A percentile compares a stretch with the other conserved stretches of the same genome.
Conservation (phyloP, 2,329 filamentous ascomycete genomes). For the Bipolaris gigantea region DNA sequence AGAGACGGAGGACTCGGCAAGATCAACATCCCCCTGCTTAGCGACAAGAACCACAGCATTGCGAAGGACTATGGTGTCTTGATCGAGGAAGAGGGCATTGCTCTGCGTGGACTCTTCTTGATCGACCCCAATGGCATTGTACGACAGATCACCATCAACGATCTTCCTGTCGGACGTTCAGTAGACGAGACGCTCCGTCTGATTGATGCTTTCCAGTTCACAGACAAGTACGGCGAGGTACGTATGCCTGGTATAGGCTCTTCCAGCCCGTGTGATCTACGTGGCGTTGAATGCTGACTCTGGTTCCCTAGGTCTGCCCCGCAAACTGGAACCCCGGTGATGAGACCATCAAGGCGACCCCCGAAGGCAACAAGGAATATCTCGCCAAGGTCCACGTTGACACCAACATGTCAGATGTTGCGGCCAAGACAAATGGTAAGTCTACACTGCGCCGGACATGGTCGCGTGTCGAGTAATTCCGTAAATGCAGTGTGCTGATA, state of each 20-base stretch:
- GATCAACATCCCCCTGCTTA: slow-evolving; percentile 63
- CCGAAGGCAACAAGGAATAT: slow-evolving; percentile 46
- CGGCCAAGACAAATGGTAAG: slow-evolving; percentile 35
- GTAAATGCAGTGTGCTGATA: slow-evolving; percentile 3
- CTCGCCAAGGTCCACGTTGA: slow-evolving; percentile 41
- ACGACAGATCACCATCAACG: slow-evolving; percentile 66
- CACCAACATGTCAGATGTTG: slow-evolving; percentile 38
- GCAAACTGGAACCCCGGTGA: slow-evolving; percentile 49
- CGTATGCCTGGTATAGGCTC: neutral
- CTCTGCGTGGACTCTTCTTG: slow-evolving; percentile 66
- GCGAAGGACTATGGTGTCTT: slow-evolving; percentile 65
- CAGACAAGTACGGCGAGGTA: slow-evolving; percentile 48
- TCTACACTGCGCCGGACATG: too few relatives aligned
- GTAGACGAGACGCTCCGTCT: slow-evolving; percentile 66
- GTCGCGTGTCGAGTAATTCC: neutral
- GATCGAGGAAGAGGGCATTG: slow-evolving; percentile 65
- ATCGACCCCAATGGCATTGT: slow-evolving; percentile 65
- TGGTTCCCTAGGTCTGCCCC: slow-evolving; percentile 39
- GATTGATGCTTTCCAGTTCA: slow-evolving; percentile 55
- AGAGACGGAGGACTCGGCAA: slow-evolving; percentile 64
- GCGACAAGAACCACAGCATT: slow-evolving; percentile 64
- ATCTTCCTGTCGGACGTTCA: slow-evolving; percentile 65
- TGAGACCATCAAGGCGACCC: slow-evolving; percentile 47
- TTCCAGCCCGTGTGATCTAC: neutral
- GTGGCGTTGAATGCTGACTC: slow-evolving; percentile 5